These are phyloP conservation scores for Otatea glauca DNA, from an alignment of 176 grass and related monocot genomes.

Conservation along the genomic window DNA sequence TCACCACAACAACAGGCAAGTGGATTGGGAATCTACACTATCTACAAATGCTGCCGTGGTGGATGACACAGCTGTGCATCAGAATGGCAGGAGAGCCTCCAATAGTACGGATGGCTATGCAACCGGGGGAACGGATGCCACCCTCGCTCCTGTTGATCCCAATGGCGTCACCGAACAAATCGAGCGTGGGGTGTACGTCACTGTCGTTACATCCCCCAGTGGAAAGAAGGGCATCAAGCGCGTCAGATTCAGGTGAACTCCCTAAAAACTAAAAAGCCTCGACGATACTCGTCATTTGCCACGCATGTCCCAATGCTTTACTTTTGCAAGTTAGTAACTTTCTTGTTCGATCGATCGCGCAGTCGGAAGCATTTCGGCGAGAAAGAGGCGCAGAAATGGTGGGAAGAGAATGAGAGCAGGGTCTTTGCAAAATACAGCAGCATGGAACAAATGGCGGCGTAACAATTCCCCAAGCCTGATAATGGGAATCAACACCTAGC, in stretches of 20 bases:
- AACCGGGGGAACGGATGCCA: conserved; percentile 31
- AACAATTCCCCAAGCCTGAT: not conserved
- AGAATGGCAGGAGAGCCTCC: conserved; percentile 33
- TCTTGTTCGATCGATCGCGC: conserved; percentile 27
- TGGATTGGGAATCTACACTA: conserved; percentile 10
- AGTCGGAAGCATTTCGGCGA: conserved; percentile 92
- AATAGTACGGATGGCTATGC: conserved; percentile 30
- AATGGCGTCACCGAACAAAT: conserved; percentile 65
- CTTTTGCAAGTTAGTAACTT: not conserved
- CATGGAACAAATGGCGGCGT: conserved; percentile 37
- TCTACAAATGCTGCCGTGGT: not conserved
- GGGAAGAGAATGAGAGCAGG: conserved; percentile 71
- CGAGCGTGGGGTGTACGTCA: conserved; percentile 77
- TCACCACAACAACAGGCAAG: conserved; percentile 5
- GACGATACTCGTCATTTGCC: not conserved
- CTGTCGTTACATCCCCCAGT: conserved; percentile 62
- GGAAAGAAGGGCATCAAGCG: conserved; percentile 82
- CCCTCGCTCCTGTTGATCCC: conserved; percentile 36
- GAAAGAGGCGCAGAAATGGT: conserved; percentile 82
- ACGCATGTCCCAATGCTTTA: not conserved
- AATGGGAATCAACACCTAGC: not conserved
- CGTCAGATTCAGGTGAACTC: conserved; percentile 78
- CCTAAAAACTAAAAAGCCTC: not conserved
- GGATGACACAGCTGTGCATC: conserved; percentile 18
- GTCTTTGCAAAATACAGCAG: conserved; percentile 64